phyloP scores from a whole-genome alignment of 2,329 filamentous ascomycete genomes.

The Alternaria triticina region DNA sequence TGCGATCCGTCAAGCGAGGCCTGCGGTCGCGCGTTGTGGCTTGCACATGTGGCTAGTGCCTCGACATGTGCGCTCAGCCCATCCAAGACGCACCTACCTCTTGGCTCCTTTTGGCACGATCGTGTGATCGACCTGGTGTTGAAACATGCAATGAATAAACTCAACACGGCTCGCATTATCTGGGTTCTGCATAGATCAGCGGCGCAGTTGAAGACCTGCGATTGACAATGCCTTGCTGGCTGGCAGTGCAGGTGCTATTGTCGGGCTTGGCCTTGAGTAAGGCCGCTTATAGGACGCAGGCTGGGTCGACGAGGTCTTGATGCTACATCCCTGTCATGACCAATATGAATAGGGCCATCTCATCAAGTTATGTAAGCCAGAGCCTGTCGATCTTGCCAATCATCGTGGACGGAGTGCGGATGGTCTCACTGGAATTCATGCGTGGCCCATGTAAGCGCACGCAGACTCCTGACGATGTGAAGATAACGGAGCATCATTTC shows the following conservation, averaged over 20 bases:
- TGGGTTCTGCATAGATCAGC: not conserved
- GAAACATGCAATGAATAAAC: not conserved
- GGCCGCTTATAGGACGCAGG: constrained; percentile 3
- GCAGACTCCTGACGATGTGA: not conserved
- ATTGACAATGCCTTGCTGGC: not conserved
- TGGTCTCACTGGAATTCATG: constrained; percentile 1
- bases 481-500: not conserved
- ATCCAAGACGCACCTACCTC: not conserved
- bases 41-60: not conserved
- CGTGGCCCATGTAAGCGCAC: not conserved
- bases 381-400: constrained; percentile 1
- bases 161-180: not conserved
- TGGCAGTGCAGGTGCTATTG: not conserved
- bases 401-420: not conserved
- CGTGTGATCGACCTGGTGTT: not conserved
- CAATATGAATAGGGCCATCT: constrained; percentile 7
- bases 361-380: constrained; percentile 9
- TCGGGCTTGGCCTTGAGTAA: constrained; percentile 4
- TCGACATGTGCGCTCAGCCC: not conserved
- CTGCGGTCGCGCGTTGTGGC: not conserved
- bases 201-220: not conserved
- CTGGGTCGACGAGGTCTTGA: not conserved
- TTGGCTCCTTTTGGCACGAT: constrained; percentile 1
- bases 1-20: not conserved
- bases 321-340: constrained; percentile 7